phyloP scores from a whole-genome alignment of 2,329 filamentous ascomycete species.

The Colletotrichum eremochloae region DNA sequence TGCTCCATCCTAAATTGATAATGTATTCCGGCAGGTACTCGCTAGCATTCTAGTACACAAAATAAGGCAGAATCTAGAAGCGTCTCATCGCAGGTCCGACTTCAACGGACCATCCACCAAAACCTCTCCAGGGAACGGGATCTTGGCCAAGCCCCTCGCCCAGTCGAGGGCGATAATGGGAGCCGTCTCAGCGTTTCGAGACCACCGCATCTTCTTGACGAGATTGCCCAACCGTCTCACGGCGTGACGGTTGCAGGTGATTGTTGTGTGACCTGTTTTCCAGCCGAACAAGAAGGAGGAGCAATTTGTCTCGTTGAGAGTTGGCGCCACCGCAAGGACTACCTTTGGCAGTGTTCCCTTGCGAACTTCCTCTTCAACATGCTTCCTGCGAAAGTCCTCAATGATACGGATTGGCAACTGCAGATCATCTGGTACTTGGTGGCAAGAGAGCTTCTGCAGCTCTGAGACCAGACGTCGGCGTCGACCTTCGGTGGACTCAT shows the following conservation, averaged over 20 bases:
- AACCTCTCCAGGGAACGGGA: constrained; percentile 29
- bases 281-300: constrained; percentile 57
- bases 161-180: constrained; percentile 35
- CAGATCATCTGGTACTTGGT: constrained; percentile 49
- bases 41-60: not conserved
- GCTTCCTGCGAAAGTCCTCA: constrained; percentile 43
- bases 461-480: constrained; percentile 44
- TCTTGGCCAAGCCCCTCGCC: constrained; percentile 33
- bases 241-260: constrained; percentile 53
- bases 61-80: not conserved
- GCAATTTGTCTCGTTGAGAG: constrained; percentile 53
- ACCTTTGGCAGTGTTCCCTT: constrained; percentile 46
- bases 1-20: too few relatives aligned
- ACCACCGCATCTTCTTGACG: constrained; percentile 36
- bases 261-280: constrained; percentile 50
- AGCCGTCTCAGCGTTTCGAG: constrained; percentile 18
- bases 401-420: constrained; percentile 53
- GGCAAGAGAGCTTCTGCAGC: constrained; percentile 52
- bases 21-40: too few relatives aligned
- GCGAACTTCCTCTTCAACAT: constrained; percentile 42
- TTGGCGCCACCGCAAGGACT: constrained; percentile 48
- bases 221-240: constrained; percentile 18
- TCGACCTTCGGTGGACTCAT: not conserved
- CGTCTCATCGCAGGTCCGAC: too few relatives aligned
- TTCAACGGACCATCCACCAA: constrained; percentile 22